Conservation (phyloP, 345 rosid species). For the Populus deltoides region DNA sequence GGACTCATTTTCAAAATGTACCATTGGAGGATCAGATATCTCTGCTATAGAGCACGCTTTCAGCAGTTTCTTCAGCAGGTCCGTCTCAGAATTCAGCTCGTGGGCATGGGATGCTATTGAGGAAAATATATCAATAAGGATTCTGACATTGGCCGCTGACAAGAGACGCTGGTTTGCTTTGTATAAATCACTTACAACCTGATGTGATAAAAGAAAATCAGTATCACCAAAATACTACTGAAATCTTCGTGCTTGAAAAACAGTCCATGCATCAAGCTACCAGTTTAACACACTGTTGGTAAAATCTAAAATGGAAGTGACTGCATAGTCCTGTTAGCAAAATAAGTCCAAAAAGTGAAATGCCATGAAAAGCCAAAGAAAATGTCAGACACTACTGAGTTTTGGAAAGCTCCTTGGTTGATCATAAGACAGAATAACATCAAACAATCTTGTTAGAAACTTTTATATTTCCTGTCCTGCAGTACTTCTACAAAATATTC, state of each 20-base stretch:
- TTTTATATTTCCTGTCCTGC: background rate
- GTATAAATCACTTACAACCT: slow-evolving; percentile 72
- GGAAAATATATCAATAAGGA: slow-evolving; percentile 54
- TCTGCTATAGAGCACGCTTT: slow-evolving; percentile 68
- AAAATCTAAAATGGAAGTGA: background rate
- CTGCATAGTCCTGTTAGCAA: background rate
- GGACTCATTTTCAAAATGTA: slow-evolving; percentile 85
- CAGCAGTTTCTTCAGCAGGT: slow-evolving; percentile 63
- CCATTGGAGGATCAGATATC: slow-evolving; percentile 74
- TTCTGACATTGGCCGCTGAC: slow-evolving; percentile 40
- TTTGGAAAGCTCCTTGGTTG: background rate
- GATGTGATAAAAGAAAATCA: slow-evolving; percentile 21
- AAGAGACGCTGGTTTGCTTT: slow-evolving; percentile 46
- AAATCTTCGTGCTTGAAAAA: background rate
- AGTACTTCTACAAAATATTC: background rate
- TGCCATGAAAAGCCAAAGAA: background rate
- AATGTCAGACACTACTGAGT: background rate
- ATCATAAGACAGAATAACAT: too few relatives aligned
- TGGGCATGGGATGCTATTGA: slow-evolving; percentile 64
- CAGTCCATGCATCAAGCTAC: background rate
- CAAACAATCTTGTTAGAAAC: background rate
- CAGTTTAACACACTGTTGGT: too few relatives aligned
- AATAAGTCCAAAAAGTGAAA: background rate
- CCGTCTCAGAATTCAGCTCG: slow-evolving; percentile 50
- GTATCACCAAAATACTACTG: background rate